Evolutionary conservation across 1,284 basidiomycete species (phyloP).

Genomic region (Lignosus rhinocerotis): DNA sequence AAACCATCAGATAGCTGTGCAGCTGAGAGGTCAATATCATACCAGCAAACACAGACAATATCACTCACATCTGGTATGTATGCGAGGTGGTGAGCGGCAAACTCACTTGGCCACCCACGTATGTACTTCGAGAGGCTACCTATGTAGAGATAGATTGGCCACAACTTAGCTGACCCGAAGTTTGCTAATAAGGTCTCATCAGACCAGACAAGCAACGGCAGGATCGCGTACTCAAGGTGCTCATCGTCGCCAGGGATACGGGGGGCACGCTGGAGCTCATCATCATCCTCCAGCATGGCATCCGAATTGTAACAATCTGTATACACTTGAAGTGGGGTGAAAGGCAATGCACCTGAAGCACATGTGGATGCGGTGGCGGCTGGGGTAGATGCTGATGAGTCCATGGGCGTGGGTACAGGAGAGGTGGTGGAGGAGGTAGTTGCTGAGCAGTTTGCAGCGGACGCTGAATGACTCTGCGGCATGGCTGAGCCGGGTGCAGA

Average conservation of each 20-base stretch:
- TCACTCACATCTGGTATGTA: background rate
- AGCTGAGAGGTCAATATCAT: background rate
- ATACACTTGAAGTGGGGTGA: too few species aligned
- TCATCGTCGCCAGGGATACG: background rate
- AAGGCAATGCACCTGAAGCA: too few species aligned
- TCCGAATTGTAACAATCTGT: too few species aligned
- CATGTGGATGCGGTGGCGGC: too few species aligned
- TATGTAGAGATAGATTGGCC: conserved; percentile 12
- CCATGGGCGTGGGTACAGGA: too few species aligned
- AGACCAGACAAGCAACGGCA: conserved; percentile 18
- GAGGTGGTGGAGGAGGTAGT: too few species aligned
- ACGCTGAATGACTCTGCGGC: too few species aligned
- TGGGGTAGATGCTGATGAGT: too few species aligned
- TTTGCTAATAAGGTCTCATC: conserved; percentile 22
- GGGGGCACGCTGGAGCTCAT: too few species aligned
- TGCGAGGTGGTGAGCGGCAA: conserved; percentile 16
- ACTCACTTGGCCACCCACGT: conserved; percentile 14
- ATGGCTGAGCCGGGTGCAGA: too few species aligned
- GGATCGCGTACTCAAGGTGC: conserved; percentile 18
- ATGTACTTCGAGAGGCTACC: conserved; percentile 28
- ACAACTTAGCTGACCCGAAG: conserved; percentile 17
- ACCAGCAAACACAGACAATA: background rate
- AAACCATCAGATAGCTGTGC: conserved; percentile 7
- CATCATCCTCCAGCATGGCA: too few species aligned
- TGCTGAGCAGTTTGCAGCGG: too few species aligned